Base-by-base conservation (phyloP, 2,329 filamentous ascomycete genomes). In the Byssothecium circinans region DNA sequence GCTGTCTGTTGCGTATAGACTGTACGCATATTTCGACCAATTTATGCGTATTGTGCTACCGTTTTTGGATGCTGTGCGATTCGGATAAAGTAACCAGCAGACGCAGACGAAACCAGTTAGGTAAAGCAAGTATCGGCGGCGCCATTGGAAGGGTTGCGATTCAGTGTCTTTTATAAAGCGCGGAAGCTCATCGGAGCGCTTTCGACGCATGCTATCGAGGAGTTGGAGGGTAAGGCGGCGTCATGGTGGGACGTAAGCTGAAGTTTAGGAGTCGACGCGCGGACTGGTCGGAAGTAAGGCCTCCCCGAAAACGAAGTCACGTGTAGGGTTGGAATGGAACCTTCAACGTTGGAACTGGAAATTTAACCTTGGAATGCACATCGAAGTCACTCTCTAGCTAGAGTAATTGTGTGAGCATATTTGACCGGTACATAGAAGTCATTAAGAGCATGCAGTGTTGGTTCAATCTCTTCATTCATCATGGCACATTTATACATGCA, bases 21-120 rank as follows among this genome's bases (percentile, higher is more conserved):
- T 70, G 53, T 76, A 76, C 14, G 74, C 74, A 49, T 64, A 74
- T 18, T 60, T 62, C 7, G 56, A 64, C 71, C 72, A 75, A 45
- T 72, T 67, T 47, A 75, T 45, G 14, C 22, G 48, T 14, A 45
- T 33, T 7, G 27, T 44, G 17, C 54, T 50, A 18, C 49, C 45
- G 17, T 49, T 45, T 37, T 50, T 29, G 18, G 43, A 25, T 18
- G 44, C 15, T 8, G 39, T 27, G 22, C 45, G 46, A 42, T 50
- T 44, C 25, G 61, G 60, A 40, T 62, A 62, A 40, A 63, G 37
- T 27, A 65, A 25, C 60, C 62, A 69, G 52, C 58, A 66, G 14
- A 65, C 22, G 44, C 67, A 48, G 27, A 68, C 29, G 34, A 68
- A 51, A 45, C 57, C 57, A 41, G 57, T 34, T 14, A 65, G 44